These are phyloP conservation scores for Oryza officinalis DNA, from an alignment of 176 grass and related monocot species.

Conservation along the genomic window DNA sequence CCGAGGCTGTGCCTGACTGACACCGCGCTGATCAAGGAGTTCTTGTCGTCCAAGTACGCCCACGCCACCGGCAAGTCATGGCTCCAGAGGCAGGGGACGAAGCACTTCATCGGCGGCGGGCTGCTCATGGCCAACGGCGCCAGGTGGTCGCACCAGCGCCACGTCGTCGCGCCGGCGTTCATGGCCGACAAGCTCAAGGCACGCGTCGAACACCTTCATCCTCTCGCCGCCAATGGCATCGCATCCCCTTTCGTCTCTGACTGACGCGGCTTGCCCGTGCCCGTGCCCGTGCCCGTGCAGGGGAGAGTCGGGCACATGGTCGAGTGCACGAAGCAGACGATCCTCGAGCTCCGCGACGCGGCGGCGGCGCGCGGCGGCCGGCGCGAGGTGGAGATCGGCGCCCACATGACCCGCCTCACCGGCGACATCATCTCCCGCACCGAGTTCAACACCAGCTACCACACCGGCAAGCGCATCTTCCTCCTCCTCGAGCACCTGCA, in stretches of 20 bases:
- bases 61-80: constrained; percentile 79
- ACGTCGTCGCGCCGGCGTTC: constrained; percentile 90
- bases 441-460: constrained; percentile 86
- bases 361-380: constrained; percentile 19
- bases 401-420: constrained; percentile 70
- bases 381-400: constrained; percentile 74
- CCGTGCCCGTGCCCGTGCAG: constrained; percentile 39
- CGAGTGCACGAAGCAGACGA: constrained; percentile 73
- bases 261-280: neutral
- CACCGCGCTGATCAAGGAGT: constrained; percentile 78
- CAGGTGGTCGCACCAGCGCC: constrained; percentile 88
- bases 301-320: constrained; percentile 77
- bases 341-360: constrained; percentile 42
- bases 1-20: constrained; percentile 86
- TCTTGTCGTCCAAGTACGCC: constrained; percentile 78
- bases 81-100: constrained; percentile 74
- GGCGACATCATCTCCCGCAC: constrained; percentile 88
- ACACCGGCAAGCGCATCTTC: constrained; percentile 73
- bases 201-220: neutral
- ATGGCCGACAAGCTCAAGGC: constrained; percentile 97
- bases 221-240: neutral
- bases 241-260: neutral
- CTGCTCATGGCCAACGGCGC: constrained; percentile 89
- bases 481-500: constrained; percentile 72
- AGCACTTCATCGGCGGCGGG: constrained; percentile 82